Evolutionary conservation across 164 flowering plant species (phyloP), one percentile per base, ranked within the genome.

Genomic region (Cinnamomum micranthum): DNA sequence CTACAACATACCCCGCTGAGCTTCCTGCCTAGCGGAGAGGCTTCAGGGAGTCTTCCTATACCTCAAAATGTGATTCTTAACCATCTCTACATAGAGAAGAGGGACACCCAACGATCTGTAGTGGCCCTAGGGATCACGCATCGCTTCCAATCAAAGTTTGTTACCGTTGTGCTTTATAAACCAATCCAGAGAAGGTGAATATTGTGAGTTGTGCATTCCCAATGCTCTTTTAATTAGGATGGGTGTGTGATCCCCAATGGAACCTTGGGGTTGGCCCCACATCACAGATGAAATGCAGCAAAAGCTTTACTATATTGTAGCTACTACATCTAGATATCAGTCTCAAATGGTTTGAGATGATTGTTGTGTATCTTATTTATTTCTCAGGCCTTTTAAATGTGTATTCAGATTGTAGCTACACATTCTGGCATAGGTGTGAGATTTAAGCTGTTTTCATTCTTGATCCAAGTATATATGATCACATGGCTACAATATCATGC

Each of bases 111-210:
- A 19, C 80, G 82, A 31, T 86, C 95, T 19, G 97, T 93, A 2
- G 93, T 91, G 72, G 97, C 94, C 41, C 89, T 93, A n/a, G 94
- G 97, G n/a, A 77, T 91, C 77, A 86, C 96, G 41, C 97, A 93
- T 75, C 91, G 97, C 23, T 91, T 91, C 78, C 90, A 87, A 22
- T 82, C 93, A 17, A 93, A 93, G 76, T 93, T 71, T 76, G 96
- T 93, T 13, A 91, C 93, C 4, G 93, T 91, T 50, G 94, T 93
- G 77, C 89, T 93, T 71, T 91, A 91, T 78, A 93, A 91, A 87
- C 96, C 96, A 25, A 92, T 92, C 51, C 91, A 78, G 67, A 90
- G 95, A 81, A 90, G 92, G 79, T 86, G 89, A 19, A 58, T 72
- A 5, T 75, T 25, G 35, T 50, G 73, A 27, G 25, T 50, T 51